phyloP scores from a whole-genome alignment of 106 monocot species.

The Cymbidium sinense region DNA sequence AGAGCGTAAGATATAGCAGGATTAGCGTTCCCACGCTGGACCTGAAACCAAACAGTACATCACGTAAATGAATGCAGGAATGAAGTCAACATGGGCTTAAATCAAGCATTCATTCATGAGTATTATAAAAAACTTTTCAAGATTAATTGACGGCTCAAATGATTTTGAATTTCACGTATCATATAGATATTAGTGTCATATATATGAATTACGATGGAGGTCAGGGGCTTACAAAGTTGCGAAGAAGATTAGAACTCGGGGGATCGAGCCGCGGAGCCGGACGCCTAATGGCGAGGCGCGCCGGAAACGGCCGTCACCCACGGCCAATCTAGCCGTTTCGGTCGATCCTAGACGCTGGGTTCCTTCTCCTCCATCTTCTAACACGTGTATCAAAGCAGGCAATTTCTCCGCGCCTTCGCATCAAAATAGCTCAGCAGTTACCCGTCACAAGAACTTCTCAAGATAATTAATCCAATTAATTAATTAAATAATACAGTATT shows the following conservation, averaged over 20 bases:
- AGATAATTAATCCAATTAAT: no score
- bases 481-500: no score
- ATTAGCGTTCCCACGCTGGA: constrained; percentile 85
- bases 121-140: no score
- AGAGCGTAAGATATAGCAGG: constrained; percentile 75
- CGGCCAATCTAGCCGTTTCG: not conserved
- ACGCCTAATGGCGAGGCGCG: not conserved
- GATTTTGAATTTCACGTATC: no score
- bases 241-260: constrained; percentile 6
- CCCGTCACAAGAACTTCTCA: not conserved
- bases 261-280: constrained; percentile 13
- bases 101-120: no score
- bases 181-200: no score
- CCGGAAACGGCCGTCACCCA: not conserved
- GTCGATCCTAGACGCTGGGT: not conserved
- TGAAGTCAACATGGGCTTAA: no score
- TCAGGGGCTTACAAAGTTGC: constrained; percentile 13
- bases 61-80: no score
- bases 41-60: constrained; percentile 24
- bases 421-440: not conserved
- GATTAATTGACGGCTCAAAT: no score
- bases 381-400: constrained; percentile 1
- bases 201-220: not conserved
- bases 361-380: not conserved
- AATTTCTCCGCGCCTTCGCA: not conserved